phyloP scores from a whole-genome alignment of 2,329 filamentous ascomycete genomes.

The Aspergillus bombycis region DNA sequence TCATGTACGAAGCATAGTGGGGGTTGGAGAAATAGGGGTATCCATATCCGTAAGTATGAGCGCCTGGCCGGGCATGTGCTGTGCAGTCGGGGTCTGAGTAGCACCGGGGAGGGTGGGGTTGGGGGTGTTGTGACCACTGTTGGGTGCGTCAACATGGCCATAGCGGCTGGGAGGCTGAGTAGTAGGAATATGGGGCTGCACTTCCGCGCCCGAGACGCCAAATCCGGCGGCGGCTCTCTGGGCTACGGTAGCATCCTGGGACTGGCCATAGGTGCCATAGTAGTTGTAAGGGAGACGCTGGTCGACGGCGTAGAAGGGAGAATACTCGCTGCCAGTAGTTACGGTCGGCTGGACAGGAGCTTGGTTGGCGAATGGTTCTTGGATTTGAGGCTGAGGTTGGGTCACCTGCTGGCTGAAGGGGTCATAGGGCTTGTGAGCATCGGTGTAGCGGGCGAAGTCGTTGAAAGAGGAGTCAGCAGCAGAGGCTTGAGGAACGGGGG shows the following conservation, averaged over 20 bases:
- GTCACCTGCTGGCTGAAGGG: conserved; percentile 77
- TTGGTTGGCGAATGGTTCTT: conserved; percentile 59
- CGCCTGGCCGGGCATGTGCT: conserved; percentile 56
- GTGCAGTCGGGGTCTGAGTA: conserved; percentile 57
- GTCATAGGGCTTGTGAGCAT: conserved; percentile 80
- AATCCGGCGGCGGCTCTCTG: conserved; percentile 82
- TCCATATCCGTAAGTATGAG: conserved; percentile 61
- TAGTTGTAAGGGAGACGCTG: conserved; percentile 78
- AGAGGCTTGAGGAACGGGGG: conserved; percentile 61
- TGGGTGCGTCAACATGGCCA: conserved; percentile 70
- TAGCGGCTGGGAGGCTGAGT: conserved; percentile 78
- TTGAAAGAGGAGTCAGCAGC: conserved; percentile 49
- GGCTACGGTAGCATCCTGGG: conserved; percentile 72
- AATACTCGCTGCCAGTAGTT: conserved; percentile 71
- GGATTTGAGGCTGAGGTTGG: conserved; percentile 64
- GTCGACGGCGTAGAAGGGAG: conserved; percentile 81
- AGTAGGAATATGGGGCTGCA: conserved; percentile 60
- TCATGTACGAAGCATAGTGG: conserved; percentile 66
- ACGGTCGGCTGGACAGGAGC: conserved; percentile 62
- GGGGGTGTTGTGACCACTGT: conserved; percentile 87
- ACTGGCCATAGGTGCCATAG: conserved; percentile 65
- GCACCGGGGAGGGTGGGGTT: conserved; percentile 70
- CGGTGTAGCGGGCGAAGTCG: conserved; percentile 59
- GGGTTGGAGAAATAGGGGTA: conserved; percentile 64
- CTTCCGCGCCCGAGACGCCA: conserved; percentile 62